These are phyloP conservation scores for Nothophytophthora sp. DNA, from an alignment of 352 stramenopile species.

Conservation along the genomic window DNA sequence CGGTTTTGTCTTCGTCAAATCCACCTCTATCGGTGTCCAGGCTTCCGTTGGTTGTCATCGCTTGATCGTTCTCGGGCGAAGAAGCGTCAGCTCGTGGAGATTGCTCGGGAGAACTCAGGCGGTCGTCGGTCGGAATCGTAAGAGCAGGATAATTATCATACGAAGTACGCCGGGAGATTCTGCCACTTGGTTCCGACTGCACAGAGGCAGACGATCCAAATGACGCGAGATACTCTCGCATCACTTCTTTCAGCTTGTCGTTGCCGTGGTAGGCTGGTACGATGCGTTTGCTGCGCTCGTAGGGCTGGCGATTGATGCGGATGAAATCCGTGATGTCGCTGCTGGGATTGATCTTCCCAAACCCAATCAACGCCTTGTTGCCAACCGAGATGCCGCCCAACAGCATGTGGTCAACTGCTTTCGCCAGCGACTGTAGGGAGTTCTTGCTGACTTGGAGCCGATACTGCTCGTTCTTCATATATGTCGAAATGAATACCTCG, in stretches of 20 bases:
- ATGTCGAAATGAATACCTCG: slow-evolving; percentile 70
- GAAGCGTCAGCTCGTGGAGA: slow-evolving; percentile 2
- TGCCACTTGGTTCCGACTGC: slow-evolving; percentile 19
- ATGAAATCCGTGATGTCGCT: slow-evolving; percentile 75
- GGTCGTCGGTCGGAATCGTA: slow-evolving; percentile 6
- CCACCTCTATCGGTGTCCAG: slow-evolving; percentile 7
- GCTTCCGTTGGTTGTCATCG: background rate
- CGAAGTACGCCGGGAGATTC: slow-evolving; percentile 1
- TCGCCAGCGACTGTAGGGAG: slow-evolving; percentile 65
- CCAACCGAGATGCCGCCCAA: slow-evolving; percentile 35
- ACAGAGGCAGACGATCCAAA: slow-evolving; percentile 9
- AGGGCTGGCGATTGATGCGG: slow-evolving; percentile 40
- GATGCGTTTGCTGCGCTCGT: slow-evolving; percentile 46
- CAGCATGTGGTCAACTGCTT: slow-evolving; percentile 71
- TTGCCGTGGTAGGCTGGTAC: slow-evolving; percentile 47
- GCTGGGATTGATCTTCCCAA: slow-evolving; percentile 57
- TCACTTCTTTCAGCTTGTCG: slow-evolving; percentile 52
- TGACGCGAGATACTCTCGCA: slow-evolving; percentile 46
- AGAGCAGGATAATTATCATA: background rate
- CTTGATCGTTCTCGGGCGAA: background rate
- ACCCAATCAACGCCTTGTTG: slow-evolving; percentile 34
- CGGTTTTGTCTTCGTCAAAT: slow-evolving; percentile 15
- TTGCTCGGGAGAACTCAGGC: slow-evolving; percentile 9
- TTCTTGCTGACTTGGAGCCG: slow-evolving; percentile 82
- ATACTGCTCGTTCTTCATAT: slow-evolving; percentile 89